phyloP scores from a whole-genome alignment of 176 grass and related monocot genomes.

The Hordeum marinum region DNA sequence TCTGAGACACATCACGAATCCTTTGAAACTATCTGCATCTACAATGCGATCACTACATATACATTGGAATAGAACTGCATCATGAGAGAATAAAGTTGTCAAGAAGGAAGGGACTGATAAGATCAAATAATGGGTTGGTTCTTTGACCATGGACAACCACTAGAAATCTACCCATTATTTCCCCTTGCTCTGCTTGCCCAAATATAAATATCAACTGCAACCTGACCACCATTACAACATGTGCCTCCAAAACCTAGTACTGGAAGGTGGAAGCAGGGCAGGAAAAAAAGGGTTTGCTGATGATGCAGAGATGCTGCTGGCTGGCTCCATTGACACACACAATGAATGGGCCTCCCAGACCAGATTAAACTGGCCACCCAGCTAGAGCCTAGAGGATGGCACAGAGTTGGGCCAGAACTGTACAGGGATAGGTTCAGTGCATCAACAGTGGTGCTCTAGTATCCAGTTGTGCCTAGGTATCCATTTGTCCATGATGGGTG shows the following conservation, averaged over 20 bases:
- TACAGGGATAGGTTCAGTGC: slow-evolving; percentile 20
- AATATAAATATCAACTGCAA: slow-evolving; percentile 35
- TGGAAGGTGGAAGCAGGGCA: slow-evolving; percentile 42
- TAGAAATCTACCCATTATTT: no score
- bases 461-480: neutral
- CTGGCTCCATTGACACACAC: slow-evolving; percentile 36
- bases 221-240: slow-evolving; percentile 32
- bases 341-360: slow-evolving; percentile 12
- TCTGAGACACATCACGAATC: no score
- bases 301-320: slow-evolving; percentile 49
- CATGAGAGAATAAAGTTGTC: no score
- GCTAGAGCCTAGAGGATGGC: slow-evolving; percentile 12
- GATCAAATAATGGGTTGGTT: no score
- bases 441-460: neutral
- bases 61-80: no score
- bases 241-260: slow-evolving; percentile 45
- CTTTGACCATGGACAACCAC: no score
- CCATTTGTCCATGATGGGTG: slow-evolving; percentile 39
- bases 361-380: slow-evolving; percentile 20
- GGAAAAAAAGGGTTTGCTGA: slow-evolving; percentile 1
- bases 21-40: no score
- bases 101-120: no score
- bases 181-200: no score
- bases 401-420: neutral
- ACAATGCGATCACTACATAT: no score